These are phyloP conservation scores for Suillus bovinus DNA, from an alignment of 768 basidiomycete species.

Conservation along the genomic window DNA sequence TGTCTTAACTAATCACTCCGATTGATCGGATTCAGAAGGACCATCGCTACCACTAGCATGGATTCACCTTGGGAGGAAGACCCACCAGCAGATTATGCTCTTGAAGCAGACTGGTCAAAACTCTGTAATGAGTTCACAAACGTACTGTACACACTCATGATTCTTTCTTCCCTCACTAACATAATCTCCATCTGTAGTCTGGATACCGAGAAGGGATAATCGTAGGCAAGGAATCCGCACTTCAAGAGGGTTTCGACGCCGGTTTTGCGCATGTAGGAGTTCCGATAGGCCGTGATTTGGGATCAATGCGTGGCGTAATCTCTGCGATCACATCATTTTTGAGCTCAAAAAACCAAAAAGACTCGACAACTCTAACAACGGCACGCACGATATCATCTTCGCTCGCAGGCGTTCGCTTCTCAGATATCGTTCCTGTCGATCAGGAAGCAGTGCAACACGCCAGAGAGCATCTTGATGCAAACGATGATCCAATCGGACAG, in stretches of 20 bases:
- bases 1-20: no score
- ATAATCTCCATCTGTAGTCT: slow-evolving; percentile 49
- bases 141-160: slow-evolving; percentile 38
- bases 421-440: slow-evolving; percentile 75
- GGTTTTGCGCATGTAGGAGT: slow-evolving; percentile 76
- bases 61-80: slow-evolving; percentile 66
- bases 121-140: slow-evolving; percentile 72
- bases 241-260: slow-evolving; percentile 89
- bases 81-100: slow-evolving; percentile 27
- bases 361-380: slow-evolving; percentile 35
- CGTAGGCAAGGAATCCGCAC: slow-evolving; percentile 81
- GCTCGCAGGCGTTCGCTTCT: slow-evolving; percentile 63
- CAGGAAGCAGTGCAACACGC: slow-evolving; percentile 79
- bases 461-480: slow-evolving; percentile 53
- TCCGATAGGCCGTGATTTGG: slow-evolving; percentile 76
- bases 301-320: slow-evolving; percentile 70
- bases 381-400: slow-evolving; percentile 52
- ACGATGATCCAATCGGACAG: slow-evolving; percentile 31
- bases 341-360: slow-evolving; percentile 25
- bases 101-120: slow-evolving; percentile 66
- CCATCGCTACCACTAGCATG: no score
- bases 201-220: slow-evolving; percentile 98
- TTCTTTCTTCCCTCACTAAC: slow-evolving; percentile 3
- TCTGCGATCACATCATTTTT: slow-evolving; percentile 65
- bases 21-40: not conserved